phyloP scores from a whole-genome alignment of 1,284 basidiomycete genomes.

The Tilletia walkeri region DNA sequence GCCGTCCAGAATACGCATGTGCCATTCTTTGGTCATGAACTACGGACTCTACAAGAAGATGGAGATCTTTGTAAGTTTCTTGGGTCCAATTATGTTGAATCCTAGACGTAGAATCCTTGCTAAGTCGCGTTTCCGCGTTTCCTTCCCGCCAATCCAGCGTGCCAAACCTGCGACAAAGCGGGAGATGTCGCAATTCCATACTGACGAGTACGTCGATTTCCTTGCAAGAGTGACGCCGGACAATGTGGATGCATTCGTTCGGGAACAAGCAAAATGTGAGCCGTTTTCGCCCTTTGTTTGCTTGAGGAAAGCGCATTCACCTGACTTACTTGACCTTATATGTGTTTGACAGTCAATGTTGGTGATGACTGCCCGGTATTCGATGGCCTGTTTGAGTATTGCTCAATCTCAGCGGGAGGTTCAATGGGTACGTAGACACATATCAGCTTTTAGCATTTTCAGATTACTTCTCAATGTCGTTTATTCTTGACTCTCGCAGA shows the following conservation, averaged over 20 bases:
- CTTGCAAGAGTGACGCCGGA: constrained; percentile 77
- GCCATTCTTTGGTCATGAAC: constrained; percentile 99
- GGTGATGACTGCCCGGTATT: constrained; percentile 98
- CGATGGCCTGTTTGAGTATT: constrained; percentile 96
- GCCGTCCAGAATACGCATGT: constrained; percentile 82
- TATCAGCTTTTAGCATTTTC: neutral
- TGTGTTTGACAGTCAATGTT: constrained; percentile 65
- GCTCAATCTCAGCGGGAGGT: constrained; percentile 95
- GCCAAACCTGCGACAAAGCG: constrained; percentile 98
- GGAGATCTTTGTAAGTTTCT: constrained; percentile 57
- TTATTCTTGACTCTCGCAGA: constrained; percentile 61
- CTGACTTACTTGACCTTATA: neutral
- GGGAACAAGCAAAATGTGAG: constrained; percentile 94
- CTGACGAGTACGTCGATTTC: constrained; percentile 90
- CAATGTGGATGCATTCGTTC: constrained; percentile 81
- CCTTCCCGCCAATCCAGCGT: constrained; percentile 57
- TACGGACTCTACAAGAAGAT: constrained; percentile 68
- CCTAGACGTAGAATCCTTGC: neutral
- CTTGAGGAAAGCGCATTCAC: no score
- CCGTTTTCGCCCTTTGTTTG: neutral
- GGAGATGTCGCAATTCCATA: constrained; percentile 94
- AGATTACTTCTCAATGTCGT: neutral
- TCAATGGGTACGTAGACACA: constrained; percentile 79
- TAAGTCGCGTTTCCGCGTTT: constrained; percentile 12
- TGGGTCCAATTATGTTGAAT: no score